Evolutionary conservation across 768 basidiomycete species (phyloP), one percentile per base, ranked within the genome.

Genomic region (Lactarius deliciosus): DNA sequence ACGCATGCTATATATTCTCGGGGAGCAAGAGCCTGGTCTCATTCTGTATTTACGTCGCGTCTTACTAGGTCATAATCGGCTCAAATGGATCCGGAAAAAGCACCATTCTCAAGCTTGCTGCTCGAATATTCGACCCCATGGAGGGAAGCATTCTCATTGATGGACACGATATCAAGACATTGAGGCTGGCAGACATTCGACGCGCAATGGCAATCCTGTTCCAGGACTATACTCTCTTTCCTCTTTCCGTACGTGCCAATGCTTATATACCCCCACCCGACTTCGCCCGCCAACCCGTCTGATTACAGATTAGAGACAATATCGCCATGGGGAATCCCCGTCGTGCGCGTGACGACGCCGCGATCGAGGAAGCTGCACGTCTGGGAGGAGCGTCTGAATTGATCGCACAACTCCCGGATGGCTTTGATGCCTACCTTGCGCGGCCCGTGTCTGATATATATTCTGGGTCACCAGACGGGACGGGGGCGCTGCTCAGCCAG

Each of bases 161-260:
- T 66, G 85, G 80, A 25, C 72, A 79, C 58, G 85, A 90, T 69
- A 88, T 92, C 68, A 81, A 80, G 53, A 82, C 81, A 0, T 75
- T 90, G 22, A 83, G 81, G 61, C 80, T 92, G 8, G 79, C 77
- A 5, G 87, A 91, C 74, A 77, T 92, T 16, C 79, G 91, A n/a
- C 82, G 83, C 15, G 81, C 85, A 2, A 85, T 85, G 41, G 86
- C 87, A 3, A 88, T 87, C n/a, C 81, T 93, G 34, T 92, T 92
- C 76, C 91, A 93, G 72, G 91, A 93, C 74, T 92, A 90, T 71
- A 90, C 88, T 0, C 81, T 86, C 70, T 92, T 92, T 71, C 91
- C 91, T 0, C 79, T 93, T 57, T 88, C 90, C 22, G 90, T 90
- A 67, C 57, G 88, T 56, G 22, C 25, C 50, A n/a, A 53, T 25